These are phyloP conservation scores for Noccaea caerulescens DNA, from an alignment of 345 rosid species.

Conservation along the genomic window DNA sequence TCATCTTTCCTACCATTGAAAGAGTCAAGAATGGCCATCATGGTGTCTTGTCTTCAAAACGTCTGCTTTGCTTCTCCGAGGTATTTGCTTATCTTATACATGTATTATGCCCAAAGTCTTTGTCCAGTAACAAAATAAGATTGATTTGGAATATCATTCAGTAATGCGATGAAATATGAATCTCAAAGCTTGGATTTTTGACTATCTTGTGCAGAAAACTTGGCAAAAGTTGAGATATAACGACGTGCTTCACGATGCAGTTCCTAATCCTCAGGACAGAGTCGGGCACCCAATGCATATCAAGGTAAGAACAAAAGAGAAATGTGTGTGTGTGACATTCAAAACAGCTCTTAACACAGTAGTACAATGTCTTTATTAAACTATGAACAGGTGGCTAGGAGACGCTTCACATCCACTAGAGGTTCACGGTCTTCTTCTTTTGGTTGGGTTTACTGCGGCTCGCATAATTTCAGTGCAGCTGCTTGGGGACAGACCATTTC, in stretches of 20 bases:
- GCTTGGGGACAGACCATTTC: conserved; percentile 86
- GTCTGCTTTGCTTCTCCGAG: conserved; percentile 89
- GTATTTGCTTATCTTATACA: conserved; percentile 43
- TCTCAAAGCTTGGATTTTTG: not conserved
- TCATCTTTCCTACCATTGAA: conserved; percentile 83
- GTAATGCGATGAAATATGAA: conserved; percentile 6
- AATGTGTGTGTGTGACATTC: not conserved
- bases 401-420: conserved; percentile 61
- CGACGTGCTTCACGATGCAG: conserved; percentile 71
- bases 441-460: conserved; percentile 94
- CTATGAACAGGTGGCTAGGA: conserved; percentile 67
- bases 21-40: conserved; percentile 66
- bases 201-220: conserved; percentile 64
- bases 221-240: conserved; percentile 73
- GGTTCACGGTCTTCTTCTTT: conserved; percentile 53
- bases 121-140: not conserved
- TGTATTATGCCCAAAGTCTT: not conserved
- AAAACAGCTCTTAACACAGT: conserved; percentile 11
- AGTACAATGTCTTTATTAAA: conserved; percentile 9
- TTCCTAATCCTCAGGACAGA: conserved; percentile 75
- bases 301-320: conserved; percentile 54
- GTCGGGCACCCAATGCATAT: conserved; percentile 80
- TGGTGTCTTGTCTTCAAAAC: conserved; percentile 71
- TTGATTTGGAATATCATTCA: not conserved
- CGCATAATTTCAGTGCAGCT: conserved; percentile 92